phyloP scores from a whole-genome alignment of 805 yeast genomes.

The Saccharomyces kudriavzevii region DNA sequence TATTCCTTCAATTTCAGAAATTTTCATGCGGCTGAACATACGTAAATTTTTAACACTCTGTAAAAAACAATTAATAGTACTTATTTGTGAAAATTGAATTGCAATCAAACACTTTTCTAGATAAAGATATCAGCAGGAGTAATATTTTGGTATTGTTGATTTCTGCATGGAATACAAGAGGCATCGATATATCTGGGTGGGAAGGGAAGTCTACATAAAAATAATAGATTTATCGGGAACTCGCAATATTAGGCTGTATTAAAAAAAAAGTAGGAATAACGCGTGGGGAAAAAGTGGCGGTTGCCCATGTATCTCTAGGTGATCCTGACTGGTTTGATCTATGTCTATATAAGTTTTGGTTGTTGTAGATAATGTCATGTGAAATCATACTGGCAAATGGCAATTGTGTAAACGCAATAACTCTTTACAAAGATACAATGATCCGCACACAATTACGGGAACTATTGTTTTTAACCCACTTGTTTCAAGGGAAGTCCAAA shows the following conservation, averaged over 20 bases:
- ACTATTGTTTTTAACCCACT: slow-evolving; percentile 10
- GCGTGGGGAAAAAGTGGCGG: not conserved
- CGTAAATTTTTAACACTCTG: too few species aligned
- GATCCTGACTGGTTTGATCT: too few species aligned
- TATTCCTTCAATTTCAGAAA: not conserved
- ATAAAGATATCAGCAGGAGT: too few species aligned
- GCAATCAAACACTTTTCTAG: not conserved
- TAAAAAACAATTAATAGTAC: too few species aligned
- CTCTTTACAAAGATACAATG: slow-evolving; percentile 60
- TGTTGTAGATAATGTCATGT: not conserved
- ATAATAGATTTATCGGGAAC: too few species aligned
- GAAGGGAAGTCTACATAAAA: too few species aligned
- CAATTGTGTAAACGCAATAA: slow-evolving; percentile 33
- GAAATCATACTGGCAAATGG: not conserved
- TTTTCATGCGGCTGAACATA: not conserved
- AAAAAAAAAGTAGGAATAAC: too few species aligned
- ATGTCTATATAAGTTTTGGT: not conserved
- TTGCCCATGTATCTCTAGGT: not conserved
- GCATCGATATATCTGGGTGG: too few species aligned
- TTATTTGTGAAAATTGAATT: too few species aligned
- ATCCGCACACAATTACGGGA: slow-evolving; percentile 55
- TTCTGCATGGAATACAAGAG: too few species aligned
- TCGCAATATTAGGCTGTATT: too few species aligned
- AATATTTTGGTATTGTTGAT: too few species aligned
- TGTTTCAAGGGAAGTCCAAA: not conserved